Evolutionary conservation across 1,139 yeast genomes (phyloP).

Genomic region (Taiozyma sp.): DNA sequence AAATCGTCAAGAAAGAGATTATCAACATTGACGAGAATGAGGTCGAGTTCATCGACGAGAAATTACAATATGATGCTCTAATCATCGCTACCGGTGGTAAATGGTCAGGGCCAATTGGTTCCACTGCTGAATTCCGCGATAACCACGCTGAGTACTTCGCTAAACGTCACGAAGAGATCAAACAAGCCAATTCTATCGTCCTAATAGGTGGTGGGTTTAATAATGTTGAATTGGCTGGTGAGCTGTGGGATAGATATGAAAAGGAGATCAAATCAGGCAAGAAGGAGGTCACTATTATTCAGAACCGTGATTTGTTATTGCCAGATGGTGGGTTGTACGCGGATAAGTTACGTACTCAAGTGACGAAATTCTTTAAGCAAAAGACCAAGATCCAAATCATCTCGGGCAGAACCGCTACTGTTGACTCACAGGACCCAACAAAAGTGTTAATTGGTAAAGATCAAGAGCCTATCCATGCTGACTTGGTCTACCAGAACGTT

Average conservation of each 20-base stretch:
- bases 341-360: conserved; percentile 5
- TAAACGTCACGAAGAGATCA: conserved; percentile 8
- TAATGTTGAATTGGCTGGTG: conserved; percentile 27
- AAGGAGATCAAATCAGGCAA: conserved; percentile 7
- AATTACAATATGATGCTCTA: conserved; percentile 6
- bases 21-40: conserved; percentile 9
- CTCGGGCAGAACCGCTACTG: conserved; percentile 8
- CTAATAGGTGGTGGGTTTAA: conserved; percentile 27
- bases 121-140: conserved; percentile 11
- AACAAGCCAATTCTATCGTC: conserved; percentile 21
- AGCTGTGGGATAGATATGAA: conserved; percentile 18
- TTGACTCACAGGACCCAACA: conserved; percentile 1
- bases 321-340: conserved; percentile 13
- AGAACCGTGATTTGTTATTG: conserved; percentile 15
- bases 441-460: conserved; percentile 7
- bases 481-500: conserved; percentile 9
- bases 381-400: conserved; percentile 9
- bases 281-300: conserved; percentile 23
- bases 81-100: conserved; percentile 23
- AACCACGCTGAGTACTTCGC: conserved; percentile 10
- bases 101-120: conserved; percentile 24
- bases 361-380: conserved; percentile 7
- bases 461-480: conserved; percentile 9
- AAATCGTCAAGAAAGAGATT: conserved; percentile 15
- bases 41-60: conserved; percentile 8